phyloP scores from a whole-genome alignment of 192 early-diverging fungal species.

The Backusella morwellensis region DNA sequence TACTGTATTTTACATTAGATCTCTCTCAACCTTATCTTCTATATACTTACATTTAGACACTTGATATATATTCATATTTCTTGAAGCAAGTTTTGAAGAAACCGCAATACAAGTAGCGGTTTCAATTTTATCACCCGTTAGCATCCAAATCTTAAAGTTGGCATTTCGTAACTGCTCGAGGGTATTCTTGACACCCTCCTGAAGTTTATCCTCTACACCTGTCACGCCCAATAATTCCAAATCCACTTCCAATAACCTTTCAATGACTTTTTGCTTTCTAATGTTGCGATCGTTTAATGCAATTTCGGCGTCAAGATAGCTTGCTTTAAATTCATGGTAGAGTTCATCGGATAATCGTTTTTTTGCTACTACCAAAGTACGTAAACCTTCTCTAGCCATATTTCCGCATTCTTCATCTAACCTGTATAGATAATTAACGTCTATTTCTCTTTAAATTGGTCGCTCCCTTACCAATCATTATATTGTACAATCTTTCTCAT shows the following conservation, averaged over 20 bases:
- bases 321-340: constrained; percentile 61
- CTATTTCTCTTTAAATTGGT: neutral
- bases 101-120: constrained; percentile 95
- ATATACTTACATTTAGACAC: constrained; percentile 63
- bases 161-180: constrained; percentile 89
- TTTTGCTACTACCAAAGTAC: constrained; percentile 90
- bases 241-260: constrained; percentile 73
- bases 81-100: constrained; percentile 84
- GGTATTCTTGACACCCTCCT: constrained; percentile 88
- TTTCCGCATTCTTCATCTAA: constrained; percentile 96
- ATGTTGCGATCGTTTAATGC: constrained; percentile 69
- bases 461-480: constrained; percentile 73
- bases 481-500: constrained; percentile 87
- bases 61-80: constrained; percentile 84
- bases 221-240: constrained; percentile 90
- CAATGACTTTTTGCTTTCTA: constrained; percentile 65
- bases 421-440: neutral
- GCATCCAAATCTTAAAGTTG: constrained; percentile 95
- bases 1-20: constrained; percentile 32
- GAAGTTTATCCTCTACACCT: constrained; percentile 95
- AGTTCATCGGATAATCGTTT: constrained; percentile 74
- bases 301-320: constrained; percentile 70
- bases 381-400: constrained; percentile 93
- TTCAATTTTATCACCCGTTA: constrained; percentile 96
- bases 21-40: neutral